Base-by-base conservation (phyloP, 2,329 filamentous ascomycete genomes). In the Trematosphaeria pertusa region DNA sequence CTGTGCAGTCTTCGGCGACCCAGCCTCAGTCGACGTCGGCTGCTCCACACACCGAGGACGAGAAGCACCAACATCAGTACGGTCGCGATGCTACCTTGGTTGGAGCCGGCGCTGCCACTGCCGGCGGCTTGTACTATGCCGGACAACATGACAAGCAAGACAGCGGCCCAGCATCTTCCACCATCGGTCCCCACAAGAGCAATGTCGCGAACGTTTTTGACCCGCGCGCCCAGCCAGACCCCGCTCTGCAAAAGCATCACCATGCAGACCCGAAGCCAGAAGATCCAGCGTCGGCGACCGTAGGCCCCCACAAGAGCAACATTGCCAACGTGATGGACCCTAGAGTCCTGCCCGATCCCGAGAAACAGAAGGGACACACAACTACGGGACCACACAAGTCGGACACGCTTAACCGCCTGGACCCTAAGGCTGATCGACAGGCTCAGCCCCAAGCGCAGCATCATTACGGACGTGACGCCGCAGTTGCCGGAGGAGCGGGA, bases 191-290 rank as follows among this genome's bases (percentile, higher is more conserved):
- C 17, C 67, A 71, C 39, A 53, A 58, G 15, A 70, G 67, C 42
- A 64, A 67, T 28, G 55, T 55, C 10, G 67, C 61, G 2, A 71
- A 71, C 45, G 44, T 56, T 22, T 54, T 74, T 8, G 72, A 74
- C 30, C 71, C 73, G 19, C 38, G 54, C 19, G 57, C 59, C 12
- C 58, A 62, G 20, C 57, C 60, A 14, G 49, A 60, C n/a, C 56
- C 56, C 11, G 43, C 36, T 37, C 30, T 56, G 5, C 56, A 58
- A 19, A 58, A 54, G 35, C 56, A 62, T 22, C 61, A 58, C 12
- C 50, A 56, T 6, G 44, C 62, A 24, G 54, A 52, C 18, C 43
- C 61, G 0, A 61, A 58, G 3, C 14, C 52, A 6, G 55, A 61
- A 21, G 63, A 61, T 40, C 63, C 62, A 8, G 62, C 64, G 2